Percentiles rank a stretch among this genome's conserved stretches.
These are phyloP conservation scores for Wickerhamiella sorbophila DNA, from an alignment of 805 yeast species.

Conservation along the genomic window DNA sequence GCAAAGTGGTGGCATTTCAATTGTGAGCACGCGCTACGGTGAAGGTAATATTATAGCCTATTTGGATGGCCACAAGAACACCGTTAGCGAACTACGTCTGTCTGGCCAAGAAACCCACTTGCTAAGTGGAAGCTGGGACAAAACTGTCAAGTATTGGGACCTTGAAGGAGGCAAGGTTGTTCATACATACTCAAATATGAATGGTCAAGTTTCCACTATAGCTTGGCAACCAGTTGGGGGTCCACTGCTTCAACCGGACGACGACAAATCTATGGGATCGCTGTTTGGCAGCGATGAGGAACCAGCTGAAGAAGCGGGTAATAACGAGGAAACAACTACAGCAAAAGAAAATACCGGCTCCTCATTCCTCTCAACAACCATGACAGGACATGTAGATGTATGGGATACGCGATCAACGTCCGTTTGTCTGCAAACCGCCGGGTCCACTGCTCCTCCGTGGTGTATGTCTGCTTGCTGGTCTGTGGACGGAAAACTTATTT, in stretches of 20 bases:
- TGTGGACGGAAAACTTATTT: slow-evolving; percentile 59
- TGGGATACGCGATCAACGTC: slow-evolving; percentile 60
- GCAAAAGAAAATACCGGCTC: slow-evolving; percentile 9
- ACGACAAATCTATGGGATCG: slow-evolving; percentile 31
- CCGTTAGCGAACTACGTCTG: slow-evolving; percentile 59
- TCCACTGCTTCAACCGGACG: slow-evolving; percentile 12
- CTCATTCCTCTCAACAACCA: slow-evolving; percentile 62
- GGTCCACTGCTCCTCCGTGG: slow-evolving; percentile 80
- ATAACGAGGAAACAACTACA: slow-evolving; percentile 4
- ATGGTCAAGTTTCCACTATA: slow-evolving; percentile 69
- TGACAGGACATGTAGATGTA: slow-evolving; percentile 65
- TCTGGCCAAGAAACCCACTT: slow-evolving; percentile 48
- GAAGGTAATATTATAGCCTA: slow-evolving; percentile 76
- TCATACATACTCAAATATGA: slow-evolving; percentile 37
- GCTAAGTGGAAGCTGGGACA: slow-evolving; percentile 87
- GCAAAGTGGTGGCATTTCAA: slow-evolving; percentile 61
- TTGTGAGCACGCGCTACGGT: slow-evolving; percentile 67
- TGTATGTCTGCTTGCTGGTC: slow-evolving; percentile 79
- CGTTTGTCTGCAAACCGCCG: slow-evolving; percentile 27
- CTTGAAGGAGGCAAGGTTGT: slow-evolving; percentile 49
- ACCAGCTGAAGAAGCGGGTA: slow-evolving; percentile 29
- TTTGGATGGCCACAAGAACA: slow-evolving; percentile 53
- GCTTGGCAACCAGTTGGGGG: slow-evolving; percentile 36
- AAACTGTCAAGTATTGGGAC: slow-evolving; percentile 69
- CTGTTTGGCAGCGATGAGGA: slow-evolving; percentile 46